Percentiles rank a stretch among this genome's conserved stretches.
These are phyloP conservation scores for Ramalina peruviana DNA, from an alignment of 495 filamentous ascomycete genomes.

Conservation along the genomic window DNA sequence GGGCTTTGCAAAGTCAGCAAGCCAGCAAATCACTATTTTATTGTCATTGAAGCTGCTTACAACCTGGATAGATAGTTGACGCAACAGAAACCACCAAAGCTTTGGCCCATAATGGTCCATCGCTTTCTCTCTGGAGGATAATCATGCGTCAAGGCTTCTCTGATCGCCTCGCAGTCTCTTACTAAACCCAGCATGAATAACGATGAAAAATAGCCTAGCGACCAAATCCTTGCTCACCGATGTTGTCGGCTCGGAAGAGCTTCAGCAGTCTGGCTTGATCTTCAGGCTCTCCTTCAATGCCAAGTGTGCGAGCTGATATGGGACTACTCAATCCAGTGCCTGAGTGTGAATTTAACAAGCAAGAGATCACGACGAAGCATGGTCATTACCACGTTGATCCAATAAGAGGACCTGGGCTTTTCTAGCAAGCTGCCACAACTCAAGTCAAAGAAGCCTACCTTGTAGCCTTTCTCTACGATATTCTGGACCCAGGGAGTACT, in stretches of 20 bases:
- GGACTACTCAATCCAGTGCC: conserved; percentile 77
- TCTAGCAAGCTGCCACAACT: not conserved
- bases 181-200: conserved; percentile 27
- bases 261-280: conserved; percentile 72
- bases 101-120: conserved; percentile 81
- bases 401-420: conserved; percentile 52
- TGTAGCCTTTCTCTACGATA: conserved; percentile 67
- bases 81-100: conserved; percentile 78
- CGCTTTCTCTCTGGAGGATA: conserved; percentile 57
- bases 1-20: conserved; percentile 30
- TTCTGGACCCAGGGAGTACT: not conserved
- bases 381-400: conserved; percentile 47
- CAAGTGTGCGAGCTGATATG: conserved; percentile 55
- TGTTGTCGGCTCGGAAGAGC: conserved; percentile 77
- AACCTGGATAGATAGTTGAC: conserved; percentile 70
- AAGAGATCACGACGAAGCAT: no score
- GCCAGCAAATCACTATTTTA: not conserved
- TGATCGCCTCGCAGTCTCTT: conserved; percentile 74
- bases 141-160: conserved; percentile 53
- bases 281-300: conserved; percentile 43
- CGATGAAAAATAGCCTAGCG: not conserved
- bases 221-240: conserved; percentile 21
- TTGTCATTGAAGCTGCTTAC: conserved; percentile 24
- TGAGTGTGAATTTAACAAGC: not conserved
- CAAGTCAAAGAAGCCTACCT: conserved; percentile 21